Conservation (phyloP, 2,329 filamentous ascomycete genomes). For the Bertia moriformis region DNA sequence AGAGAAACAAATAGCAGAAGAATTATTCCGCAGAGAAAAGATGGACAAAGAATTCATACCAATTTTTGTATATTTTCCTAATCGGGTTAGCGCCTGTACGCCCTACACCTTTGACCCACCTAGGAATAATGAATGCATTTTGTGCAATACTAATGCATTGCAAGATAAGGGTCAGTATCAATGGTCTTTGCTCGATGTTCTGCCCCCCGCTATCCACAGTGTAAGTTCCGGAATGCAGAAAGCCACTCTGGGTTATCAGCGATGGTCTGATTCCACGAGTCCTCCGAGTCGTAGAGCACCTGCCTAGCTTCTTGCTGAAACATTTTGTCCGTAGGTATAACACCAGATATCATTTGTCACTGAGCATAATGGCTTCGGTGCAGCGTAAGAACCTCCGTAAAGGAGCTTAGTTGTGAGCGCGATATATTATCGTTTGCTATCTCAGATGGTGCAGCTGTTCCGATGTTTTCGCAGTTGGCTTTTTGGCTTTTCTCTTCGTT, state of each 20-base stretch:
- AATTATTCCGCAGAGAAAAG: too few relatives aligned
- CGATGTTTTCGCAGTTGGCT: too few relatives aligned
- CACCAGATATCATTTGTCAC: neutral
- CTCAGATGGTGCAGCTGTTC: too few relatives aligned
- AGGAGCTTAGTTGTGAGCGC: too few relatives aligned
- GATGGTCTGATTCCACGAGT: neutral
- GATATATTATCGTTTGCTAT: neutral
- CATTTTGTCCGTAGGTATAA: neutral
- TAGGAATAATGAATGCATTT: too few relatives aligned
- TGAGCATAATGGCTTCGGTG: neutral
- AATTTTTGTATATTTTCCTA: neutral
- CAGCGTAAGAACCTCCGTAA: neutral
- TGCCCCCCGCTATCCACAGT: neutral
- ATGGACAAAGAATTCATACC: too few relatives aligned
- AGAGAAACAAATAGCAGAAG: too few relatives aligned
- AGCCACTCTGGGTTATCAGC: neutral
- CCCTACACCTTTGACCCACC: too few relatives aligned
- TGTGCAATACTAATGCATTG: too few relatives aligned
- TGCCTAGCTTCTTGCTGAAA: neutral
- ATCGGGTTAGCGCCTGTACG: too few relatives aligned
- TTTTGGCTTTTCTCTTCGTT: neutral
- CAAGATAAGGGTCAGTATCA: neutral
- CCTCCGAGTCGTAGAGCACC: neutral
- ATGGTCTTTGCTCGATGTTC: too few relatives aligned
- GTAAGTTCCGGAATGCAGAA: neutral